Conservation (phyloP, 2,329 filamentous ascomycete genomes). For the Aspergillus neoniger region DNA sequence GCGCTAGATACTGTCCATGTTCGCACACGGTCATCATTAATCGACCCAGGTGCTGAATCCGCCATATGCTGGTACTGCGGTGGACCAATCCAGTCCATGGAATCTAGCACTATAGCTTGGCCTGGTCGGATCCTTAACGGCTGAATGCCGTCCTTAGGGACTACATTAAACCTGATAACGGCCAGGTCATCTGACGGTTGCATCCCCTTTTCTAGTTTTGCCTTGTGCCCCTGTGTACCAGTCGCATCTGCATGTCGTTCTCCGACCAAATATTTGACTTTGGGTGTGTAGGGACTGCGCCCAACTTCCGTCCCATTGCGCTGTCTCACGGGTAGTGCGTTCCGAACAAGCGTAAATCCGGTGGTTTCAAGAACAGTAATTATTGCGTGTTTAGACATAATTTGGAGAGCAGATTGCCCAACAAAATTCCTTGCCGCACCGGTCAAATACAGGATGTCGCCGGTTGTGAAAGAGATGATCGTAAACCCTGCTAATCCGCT, state of each 20-base stretch:
- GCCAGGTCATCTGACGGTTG: background rate
- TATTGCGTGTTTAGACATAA: background rate
- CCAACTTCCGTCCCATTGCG: background rate
- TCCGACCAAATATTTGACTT: background rate
- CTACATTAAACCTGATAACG: background rate
- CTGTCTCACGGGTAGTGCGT: background rate
- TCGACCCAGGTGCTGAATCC: background rate
- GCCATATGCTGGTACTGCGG: constrained; percentile 7
- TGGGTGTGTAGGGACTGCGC: constrained; percentile 3
- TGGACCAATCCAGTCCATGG: constrained; percentile 9
- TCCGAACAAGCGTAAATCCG: background rate
- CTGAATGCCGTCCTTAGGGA: background rate
- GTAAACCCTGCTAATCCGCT: constrained; percentile 23
- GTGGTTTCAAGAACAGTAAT: background rate
- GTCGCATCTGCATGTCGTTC: background rate
- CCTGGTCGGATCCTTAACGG: background rate
- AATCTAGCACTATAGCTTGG: constrained; percentile 7
- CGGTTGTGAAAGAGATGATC: constrained; percentile 25
- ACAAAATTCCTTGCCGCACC: constrained; percentile 21
- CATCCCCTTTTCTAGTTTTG: background rate
- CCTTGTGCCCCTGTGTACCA: background rate
- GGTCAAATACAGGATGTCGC: constrained; percentile 27
- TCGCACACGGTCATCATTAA: constrained; percentile 7
- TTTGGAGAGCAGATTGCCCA: background rate
- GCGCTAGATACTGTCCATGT: constrained; percentile 9